These are phyloP conservation scores for Vararia minispora DNA, from an alignment of 768 basidiomycete species.

Conservation along the genomic window DNA sequence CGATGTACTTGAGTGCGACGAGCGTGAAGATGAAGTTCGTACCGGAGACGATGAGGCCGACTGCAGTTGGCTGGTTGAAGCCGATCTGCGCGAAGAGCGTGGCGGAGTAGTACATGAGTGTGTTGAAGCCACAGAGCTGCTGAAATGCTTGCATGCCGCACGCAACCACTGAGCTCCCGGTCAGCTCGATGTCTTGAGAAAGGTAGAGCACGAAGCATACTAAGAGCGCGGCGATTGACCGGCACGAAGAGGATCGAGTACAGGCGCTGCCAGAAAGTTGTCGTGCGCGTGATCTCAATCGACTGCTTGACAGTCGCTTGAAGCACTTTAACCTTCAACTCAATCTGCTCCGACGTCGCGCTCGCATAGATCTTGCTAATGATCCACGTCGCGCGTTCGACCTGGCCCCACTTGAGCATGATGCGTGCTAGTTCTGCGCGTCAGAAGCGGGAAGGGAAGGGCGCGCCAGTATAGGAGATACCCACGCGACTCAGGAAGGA, in stretches of 20 bases:
- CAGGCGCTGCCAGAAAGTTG: slow-evolving; percentile 46
- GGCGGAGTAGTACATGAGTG: slow-evolving; percentile 38
- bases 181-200: not conserved
- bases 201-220: slow-evolving; percentile 28
- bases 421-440: slow-evolving; percentile 63
- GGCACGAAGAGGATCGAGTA: slow-evolving; percentile 43
- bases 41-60: slow-evolving; percentile 67
- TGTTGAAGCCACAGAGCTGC: slow-evolving; percentile 75
- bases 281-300: slow-evolving; percentile 48
- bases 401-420: slow-evolving; percentile 44
- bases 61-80: slow-evolving; percentile 73
- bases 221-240: slow-evolving; percentile 57
- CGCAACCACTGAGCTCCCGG: slow-evolving; percentile 40
- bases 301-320: slow-evolving; percentile 48
- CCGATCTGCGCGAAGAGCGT: slow-evolving; percentile 75
- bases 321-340: slow-evolving; percentile 55
- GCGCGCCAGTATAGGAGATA: slow-evolving; percentile 9
- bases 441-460: too few relatives aligned
- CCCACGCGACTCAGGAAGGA: slow-evolving; percentile 73
- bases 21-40: slow-evolving; percentile 75
- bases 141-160: slow-evolving; percentile 80
- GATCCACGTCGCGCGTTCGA: slow-evolving; percentile 38
- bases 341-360: slow-evolving; percentile 53
- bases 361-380: slow-evolving; percentile 59
- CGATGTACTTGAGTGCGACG: slow-evolving; percentile 64